Base-by-base conservation (phyloP, 2,329 filamentous ascomycete genomes). In the Knufia petricola region DNA sequence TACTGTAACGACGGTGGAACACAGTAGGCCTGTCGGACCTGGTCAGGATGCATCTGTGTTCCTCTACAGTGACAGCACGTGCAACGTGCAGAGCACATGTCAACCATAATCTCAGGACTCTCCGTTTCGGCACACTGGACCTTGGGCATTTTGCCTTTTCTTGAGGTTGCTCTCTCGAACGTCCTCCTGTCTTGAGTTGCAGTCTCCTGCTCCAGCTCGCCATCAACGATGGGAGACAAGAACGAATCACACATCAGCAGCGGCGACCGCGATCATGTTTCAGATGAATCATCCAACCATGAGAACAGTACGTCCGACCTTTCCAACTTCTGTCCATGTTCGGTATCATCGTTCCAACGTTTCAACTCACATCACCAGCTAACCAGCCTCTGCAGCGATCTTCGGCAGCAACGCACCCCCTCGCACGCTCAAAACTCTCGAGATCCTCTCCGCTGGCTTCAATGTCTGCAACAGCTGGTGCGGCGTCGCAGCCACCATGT, bases 401-500 rank as follows among this genome's bases (percentile, higher is more conserved):
- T 34, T 45, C 15, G 28, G 28, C 24, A 45, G 21, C 28, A 45
- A 45, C 20, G 42, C 26, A 8, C 42, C 42, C 15, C 42, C 42
- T 13, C 31, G 44, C n/a, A 47, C 31, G 4, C 23, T 47, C 31
- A 37, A 47, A 17, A 23, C 37, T 8, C 38, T 59, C 20, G 52
- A 58, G 36, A 59, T 54, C 31, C 52, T 60, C 19, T 52, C 52
- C 20, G 52, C 52, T 2, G 54, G 53, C 15, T 60, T 55, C 53
- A 55, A 56, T 20, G 60, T 61, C 20, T 61, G 59, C 49, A 55
- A 61, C 40, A 56, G 55, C 41, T 61, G 58, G 58, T 55, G 53
- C 15, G 60, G 57, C 3, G 50, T 61, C 3, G 53, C 54, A 3
- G 58, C 53, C 4, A 61, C 59, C 2, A 28, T 60, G 28, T 52